phyloP scores from a whole-genome alignment of 352 stramenopile species.

The Phytophthora foliorum region DNA sequence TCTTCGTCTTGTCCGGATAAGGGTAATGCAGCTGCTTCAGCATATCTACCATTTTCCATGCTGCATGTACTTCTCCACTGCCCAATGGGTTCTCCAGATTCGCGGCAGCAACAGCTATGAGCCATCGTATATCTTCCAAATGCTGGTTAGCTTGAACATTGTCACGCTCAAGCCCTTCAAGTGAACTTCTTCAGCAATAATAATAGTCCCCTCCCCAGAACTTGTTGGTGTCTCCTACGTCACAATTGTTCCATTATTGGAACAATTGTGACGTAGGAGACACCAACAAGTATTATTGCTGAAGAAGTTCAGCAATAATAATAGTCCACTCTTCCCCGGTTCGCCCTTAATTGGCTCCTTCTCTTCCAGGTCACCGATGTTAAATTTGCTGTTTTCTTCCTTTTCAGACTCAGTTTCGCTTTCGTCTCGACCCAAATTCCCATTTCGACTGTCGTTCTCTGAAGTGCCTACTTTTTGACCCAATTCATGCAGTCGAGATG shows the following conservation, averaged over 20 bases:
- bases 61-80: not conserved
- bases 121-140: slow-evolving; percentile 19
- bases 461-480: slow-evolving; percentile 6
- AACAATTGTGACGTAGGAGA: too few species aligned
- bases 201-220: not conserved
- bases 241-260: too few species aligned
- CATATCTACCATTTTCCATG: slow-evolving; percentile 5
- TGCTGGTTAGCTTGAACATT: slow-evolving; percentile 1
- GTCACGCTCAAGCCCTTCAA: not conserved
- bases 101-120: slow-evolving; percentile 14
- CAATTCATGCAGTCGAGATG: slow-evolving; percentile 7
- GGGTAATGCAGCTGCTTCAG: slow-evolving; percentile 6
- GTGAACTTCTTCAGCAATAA: slow-evolving; percentile 5
- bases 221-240: too few species aligned
- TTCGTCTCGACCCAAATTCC: not conserved
- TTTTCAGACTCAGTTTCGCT: too few species aligned
- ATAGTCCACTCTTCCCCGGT: not conserved
- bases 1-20: slow-evolving; percentile 13
- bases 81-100: slow-evolving; percentile 7
- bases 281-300: too few species aligned
- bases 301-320: too few species aligned
- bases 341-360: not conserved
- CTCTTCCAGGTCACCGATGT: not conserved
- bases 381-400: too few species aligned
- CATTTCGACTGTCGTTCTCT: not conserved